phyloP scores from a whole-genome alignment of 2,329 filamentous ascomycete genomes.

The Pezicula rhizophila region DNA sequence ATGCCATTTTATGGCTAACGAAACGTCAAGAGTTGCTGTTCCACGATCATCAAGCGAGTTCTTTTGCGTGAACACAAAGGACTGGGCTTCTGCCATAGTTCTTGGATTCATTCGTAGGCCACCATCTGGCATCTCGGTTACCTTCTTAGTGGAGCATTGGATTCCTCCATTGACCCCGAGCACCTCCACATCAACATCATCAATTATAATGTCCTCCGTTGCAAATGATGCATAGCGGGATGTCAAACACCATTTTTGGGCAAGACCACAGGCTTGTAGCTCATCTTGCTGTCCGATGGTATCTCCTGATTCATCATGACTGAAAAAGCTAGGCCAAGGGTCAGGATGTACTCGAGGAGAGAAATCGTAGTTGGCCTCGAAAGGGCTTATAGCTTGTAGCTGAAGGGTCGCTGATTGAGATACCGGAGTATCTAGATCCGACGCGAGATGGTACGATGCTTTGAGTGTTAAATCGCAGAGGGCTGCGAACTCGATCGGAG shows the following conservation, averaged over 20 bases:
- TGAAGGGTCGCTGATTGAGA: conserved; percentile 65
- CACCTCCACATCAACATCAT: conserved; percentile 60
- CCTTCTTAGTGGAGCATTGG: conserved; percentile 45
- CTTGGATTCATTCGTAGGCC: conserved; percentile 54
- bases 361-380: conserved; percentile 88
- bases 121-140: conserved; percentile 28
- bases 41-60: conserved; percentile 74
- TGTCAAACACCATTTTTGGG: conserved; percentile 75
- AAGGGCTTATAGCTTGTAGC: conserved; percentile 71
- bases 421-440: conserved; percentile 75
- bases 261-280: conserved; percentile 51
- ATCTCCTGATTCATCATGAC: conserved; percentile 34
- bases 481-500: conserved; percentile 43
- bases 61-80: conserved; percentile 71
- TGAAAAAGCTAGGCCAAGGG: conserved; percentile 84
- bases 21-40: conserved; percentile 67
- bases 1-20: conserved; percentile 72
- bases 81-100: conserved; percentile 65
- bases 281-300: conserved; percentile 24
- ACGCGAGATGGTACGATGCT: conserved; percentile 70
- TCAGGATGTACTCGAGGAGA: conserved; percentile 70
- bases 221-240: conserved; percentile 75
- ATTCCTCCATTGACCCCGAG: conserved; percentile 57
- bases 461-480: conserved; percentile 66
- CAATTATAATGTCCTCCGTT: conserved; percentile 50